Conservation (phyloP, 2,329 filamentous ascomycete species). For the Colletotrichum sp. region DNA sequence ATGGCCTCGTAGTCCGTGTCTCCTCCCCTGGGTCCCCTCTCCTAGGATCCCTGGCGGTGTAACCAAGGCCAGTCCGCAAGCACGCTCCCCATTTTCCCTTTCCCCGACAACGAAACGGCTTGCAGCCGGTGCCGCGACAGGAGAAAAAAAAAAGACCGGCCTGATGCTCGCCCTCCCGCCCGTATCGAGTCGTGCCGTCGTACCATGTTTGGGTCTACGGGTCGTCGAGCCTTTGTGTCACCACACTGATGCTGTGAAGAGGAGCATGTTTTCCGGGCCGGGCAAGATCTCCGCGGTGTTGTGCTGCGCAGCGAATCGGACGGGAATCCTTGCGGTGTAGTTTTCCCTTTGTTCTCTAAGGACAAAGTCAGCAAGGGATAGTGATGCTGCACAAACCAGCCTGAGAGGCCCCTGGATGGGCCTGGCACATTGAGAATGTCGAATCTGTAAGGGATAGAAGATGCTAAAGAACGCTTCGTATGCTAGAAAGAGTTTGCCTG, state of each 20-base stretch:
- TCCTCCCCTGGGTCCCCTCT: background rate
- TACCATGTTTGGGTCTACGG: background rate
- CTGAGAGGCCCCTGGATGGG: background rate
- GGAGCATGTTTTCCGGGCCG: background rate
- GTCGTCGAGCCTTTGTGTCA: background rate
- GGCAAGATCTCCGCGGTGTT: background rate
- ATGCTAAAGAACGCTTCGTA: background rate
- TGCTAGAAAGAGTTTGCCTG: background rate
- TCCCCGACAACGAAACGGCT: background rate
- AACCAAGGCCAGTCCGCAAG: background rate
- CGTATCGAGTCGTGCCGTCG: conserved; percentile 1
- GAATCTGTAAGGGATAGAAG: background rate
- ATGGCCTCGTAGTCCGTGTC: background rate
- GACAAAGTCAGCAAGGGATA: background rate
- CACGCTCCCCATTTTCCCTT: background rate
- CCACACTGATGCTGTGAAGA: background rate
- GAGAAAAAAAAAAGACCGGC: background rate
- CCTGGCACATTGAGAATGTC: background rate
- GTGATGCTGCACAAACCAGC: background rate
- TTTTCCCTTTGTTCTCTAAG: background rate
- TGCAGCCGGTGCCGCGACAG: background rate
- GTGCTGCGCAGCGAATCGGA: background rate
- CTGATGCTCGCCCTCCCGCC: background rate
- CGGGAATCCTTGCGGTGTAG: background rate
- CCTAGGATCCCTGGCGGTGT: background rate